Base-by-base conservation (phyloP, 2,329 filamentous ascomycete genomes). In the Beauveria sp. region DNA sequence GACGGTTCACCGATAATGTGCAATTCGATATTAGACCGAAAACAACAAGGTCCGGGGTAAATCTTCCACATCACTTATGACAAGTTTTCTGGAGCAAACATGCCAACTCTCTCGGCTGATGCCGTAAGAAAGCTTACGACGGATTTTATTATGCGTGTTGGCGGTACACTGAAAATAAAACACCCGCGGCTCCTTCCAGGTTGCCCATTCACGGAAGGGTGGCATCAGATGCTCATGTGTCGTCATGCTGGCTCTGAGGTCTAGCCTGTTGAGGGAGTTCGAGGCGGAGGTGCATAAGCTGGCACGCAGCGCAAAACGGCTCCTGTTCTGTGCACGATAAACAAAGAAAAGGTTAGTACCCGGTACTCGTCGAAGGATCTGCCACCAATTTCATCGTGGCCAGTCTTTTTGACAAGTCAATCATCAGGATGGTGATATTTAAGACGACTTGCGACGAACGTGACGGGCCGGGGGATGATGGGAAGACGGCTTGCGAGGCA, bases 221-320 rank as follows among this genome's bases (percentile, higher is more conserved):
- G 24, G 34, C 24, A 45, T 60, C 57, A 60, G 49, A 60, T 60
- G 57, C 38, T 53, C 57, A 60, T 53, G 40, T 60, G 57, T 60
- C 57, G 57, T 60, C 57, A 60, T 60, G 9, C n/a, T 53, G 16
- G 24, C 31, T 18, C 14, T 12, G 5, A 43, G 5, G 57, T 12
- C 38, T 60, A 51, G n/a, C n/a, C 48, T n/a, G 28, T 12, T 52
- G 48, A 52, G 40, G 48, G 38, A 53, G 57, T 50, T 50, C 49
- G 57, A 53, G 40, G 49, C 57, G 46, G 57, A 49, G 57, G 57
- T 53, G 57, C 57, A 53, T 52, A 34, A 60, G 57, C 48, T 34
- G 40, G 57, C 48, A 38, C 14, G 34, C 26, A 26, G 46, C 56
- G 10, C 34, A 38, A 16, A 38, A 14, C 12, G 34, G 14, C 34